Evolutionary conservation across 257 asterid genomes (phyloP).

Genomic region (Haberlea rhodopensis): DNA sequence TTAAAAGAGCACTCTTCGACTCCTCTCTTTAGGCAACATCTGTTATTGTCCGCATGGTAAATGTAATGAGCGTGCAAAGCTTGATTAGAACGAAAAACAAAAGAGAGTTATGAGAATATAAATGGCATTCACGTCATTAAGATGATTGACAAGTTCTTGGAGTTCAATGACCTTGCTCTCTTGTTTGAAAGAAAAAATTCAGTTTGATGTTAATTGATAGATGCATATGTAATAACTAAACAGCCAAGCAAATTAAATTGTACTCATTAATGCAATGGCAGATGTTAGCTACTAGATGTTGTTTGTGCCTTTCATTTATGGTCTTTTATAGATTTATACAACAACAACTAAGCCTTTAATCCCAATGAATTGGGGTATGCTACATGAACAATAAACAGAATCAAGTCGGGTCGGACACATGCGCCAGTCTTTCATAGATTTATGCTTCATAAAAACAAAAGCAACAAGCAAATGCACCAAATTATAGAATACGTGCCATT

Average conservation of each 20-base stretch:
- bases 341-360: too few relatives aligned
- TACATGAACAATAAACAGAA: too few relatives aligned
- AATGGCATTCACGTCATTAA: neutral
- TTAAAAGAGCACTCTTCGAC: too few relatives aligned
- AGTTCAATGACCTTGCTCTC: neutral
- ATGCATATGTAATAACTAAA: too few relatives aligned
- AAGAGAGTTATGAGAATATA: neutral
- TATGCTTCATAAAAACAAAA: too few relatives aligned
- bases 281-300: neutral
- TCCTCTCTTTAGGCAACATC: neutral
- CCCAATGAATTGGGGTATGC: too few relatives aligned
- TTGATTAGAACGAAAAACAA: neutral
- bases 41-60: neutral
- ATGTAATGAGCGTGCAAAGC: neutral
- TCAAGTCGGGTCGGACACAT: too few relatives aligned
- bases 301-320: neutral
- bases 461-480: neutral
- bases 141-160: neutral
- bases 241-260: neutral
- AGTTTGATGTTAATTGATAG: neutral
- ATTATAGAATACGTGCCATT: neutral
- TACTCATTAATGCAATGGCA: neutral
- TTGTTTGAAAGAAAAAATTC: neutral
- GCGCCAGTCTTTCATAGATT: too few relatives aligned
- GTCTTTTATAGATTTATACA: too few relatives aligned